Conservation (phyloP, 805 yeast genomes). For the Sungouiozyma intestinalis region DNA sequence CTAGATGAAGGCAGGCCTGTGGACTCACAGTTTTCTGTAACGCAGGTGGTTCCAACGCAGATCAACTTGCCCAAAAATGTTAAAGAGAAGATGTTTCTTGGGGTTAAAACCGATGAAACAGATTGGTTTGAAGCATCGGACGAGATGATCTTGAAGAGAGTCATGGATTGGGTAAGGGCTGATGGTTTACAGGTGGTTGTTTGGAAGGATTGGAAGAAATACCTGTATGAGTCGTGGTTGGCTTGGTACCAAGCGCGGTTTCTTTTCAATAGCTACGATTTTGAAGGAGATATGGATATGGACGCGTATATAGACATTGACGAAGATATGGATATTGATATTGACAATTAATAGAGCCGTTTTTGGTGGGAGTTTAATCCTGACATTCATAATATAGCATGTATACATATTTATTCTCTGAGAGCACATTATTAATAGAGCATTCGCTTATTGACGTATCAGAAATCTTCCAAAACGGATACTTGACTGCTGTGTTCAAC, state of each 20-base stretch:
- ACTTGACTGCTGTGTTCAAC: slow-evolving; percentile 42
- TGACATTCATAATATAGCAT: slow-evolving; percentile 63
- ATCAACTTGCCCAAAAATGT: slow-evolving; percentile 6
- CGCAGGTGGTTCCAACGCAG: slow-evolving; percentile 5
- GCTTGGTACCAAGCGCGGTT: slow-evolving; percentile 19
- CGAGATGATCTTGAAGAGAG: slow-evolving; percentile 14
- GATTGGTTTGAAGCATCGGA: background rate
- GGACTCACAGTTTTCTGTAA: background rate
- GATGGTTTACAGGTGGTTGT: slow-evolving; percentile 20
- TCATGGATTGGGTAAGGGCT: slow-evolving; percentile 19
- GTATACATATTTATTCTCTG: slow-evolving; percentile 69
- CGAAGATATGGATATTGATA: slow-evolving; percentile 11
- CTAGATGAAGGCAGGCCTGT: slow-evolving; percentile 5
- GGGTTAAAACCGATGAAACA: background rate
- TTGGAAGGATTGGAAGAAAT: slow-evolving; percentile 17
- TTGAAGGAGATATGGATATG: slow-evolving; percentile 10
- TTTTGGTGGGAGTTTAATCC: background rate
- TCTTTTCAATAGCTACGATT: slow-evolving; percentile 1
- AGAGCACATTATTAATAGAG: slow-evolving; percentile 44
- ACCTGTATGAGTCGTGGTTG: slow-evolving; percentile 23
- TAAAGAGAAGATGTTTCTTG: slow-evolving; percentile 2
- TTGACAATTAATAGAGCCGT: background rate
- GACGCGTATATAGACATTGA: slow-evolving; percentile 3
- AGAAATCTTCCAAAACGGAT: slow-evolving; percentile 79
- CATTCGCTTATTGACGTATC: slow-evolving; percentile 65